phyloP scores from a whole-genome alignment of 345 rosid genomes.

The Hevea brasiliensis region DNA sequence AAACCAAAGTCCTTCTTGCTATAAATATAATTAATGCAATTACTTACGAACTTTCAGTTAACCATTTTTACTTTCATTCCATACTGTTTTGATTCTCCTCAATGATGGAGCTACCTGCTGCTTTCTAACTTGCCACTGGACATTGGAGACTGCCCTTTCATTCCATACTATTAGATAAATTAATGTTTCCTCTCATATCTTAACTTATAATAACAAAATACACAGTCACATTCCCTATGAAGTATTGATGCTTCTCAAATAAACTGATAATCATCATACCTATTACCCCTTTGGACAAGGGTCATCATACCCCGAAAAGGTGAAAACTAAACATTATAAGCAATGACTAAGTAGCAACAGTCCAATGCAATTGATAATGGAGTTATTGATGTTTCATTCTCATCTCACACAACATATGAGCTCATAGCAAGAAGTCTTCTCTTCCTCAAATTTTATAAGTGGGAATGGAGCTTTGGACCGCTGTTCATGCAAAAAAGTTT shows the following conservation, averaged over 20 bases:
- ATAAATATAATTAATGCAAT: neutral
- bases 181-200: neutral
- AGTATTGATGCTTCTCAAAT: neutral
- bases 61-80: neutral
- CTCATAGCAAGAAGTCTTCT: neutral
- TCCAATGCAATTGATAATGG: neutral
- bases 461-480: neutral
- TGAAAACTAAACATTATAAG: neutral
- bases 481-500: neutral
- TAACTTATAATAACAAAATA: neutral
- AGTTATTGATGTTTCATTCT: neutral
- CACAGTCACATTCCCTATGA: neutral
- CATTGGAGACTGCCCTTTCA: neutral
- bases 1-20: neutral
- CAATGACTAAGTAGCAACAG: neutral
- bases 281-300: neutral
- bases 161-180: neutral
- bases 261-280: neutral
- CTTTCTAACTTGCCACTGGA: neutral
- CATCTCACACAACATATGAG: neutral
- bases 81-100: neutral
- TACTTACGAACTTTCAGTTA: neutral
- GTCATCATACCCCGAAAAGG: neutral
- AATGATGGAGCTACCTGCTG: neutral
- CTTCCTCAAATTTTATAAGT: neutral